Base-by-base conservation (phyloP, 139 green algal species). In the Desmodesmus armatus region DNA sequence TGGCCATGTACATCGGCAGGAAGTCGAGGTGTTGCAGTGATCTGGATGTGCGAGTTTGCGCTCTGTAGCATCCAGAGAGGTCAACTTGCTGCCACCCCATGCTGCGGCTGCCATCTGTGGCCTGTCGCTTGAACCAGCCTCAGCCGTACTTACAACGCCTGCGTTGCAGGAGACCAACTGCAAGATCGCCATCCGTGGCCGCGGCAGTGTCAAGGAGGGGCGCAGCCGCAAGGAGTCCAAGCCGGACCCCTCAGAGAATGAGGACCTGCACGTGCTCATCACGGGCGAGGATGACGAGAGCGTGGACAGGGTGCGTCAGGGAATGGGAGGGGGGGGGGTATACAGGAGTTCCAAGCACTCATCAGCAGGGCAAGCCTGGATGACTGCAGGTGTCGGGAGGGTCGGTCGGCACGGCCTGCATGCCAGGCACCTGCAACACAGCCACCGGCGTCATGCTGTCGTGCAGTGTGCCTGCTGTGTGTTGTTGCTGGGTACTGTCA, bases 181-280 rank as follows among this genome's bases (percentile, higher is more conserved):
- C 69, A 98, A 98, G 90, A 99, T 99, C 78, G 96, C 96, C 25
- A 98, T 99, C 78, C 86, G 95, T 19, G 90, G 90, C 13, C 81
- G 79, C 15, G 90, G 90, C 49, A 84, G 62, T 23, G 82, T 92
- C 27, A 92, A 92, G 77, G 88, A 92, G 82, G 93, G 85, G 88
- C 77, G 75, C 49, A 81, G 84, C 2, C 87, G 92, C 1, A 93
- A 98, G 80, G 91, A 94, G 29, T 94, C 93, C 63, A 95, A 96
- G 47, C 66, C 80, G 17, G 95, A 98, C 70, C 95, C 97, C 75
- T 94, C 92, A 0, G 97, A 99, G 88, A 96, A 99, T 21, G 97
- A 99, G 87, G 96, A 99, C 70, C 93, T 99, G 87, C 97, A 99
- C 84, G 97, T 99, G 41, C 87, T 99, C 5, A 96, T 99, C 71